phyloP scores from a whole-genome alignment of 192 early-diverging fungal species.

The Coemansia sp. region DNA sequence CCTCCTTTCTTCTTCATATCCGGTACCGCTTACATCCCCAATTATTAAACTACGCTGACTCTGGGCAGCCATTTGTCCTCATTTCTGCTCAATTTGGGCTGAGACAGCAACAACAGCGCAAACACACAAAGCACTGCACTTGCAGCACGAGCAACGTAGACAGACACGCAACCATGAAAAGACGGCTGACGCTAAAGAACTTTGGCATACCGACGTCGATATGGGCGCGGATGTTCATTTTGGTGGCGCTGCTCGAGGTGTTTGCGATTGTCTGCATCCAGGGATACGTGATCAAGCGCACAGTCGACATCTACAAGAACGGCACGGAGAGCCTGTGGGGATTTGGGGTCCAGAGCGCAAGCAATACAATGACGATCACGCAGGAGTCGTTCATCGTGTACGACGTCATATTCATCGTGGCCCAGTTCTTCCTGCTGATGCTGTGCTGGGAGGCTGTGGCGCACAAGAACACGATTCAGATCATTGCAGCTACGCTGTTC shows the following conservation, averaged over 20 bases:
- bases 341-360: conserved; percentile 41
- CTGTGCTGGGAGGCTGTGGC: conserved; percentile 89
- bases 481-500: conserved; percentile 67
- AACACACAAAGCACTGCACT: not conserved
- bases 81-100: too few relatives aligned
- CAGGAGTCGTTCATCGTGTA: conserved; percentile 69
- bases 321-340: conserved; percentile 55
- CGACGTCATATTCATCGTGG: conserved; percentile 82
- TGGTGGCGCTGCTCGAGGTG: conserved; percentile 49
- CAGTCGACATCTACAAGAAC: conserved; percentile 52
- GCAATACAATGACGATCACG: conserved; percentile 48
- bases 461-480: conserved; percentile 92
- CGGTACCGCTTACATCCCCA: too few relatives aligned
- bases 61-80: too few relatives aligned
- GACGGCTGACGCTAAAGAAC: conserved; percentile 39
- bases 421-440: conserved; percentile 81
- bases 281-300: conserved; percentile 55
- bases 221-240: conserved; percentile 54
- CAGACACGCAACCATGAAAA: conserved; percentile 3
- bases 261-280: conserved; percentile 54
- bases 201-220: conserved; percentile 52
- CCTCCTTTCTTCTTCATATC: too few relatives aligned
- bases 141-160: not conserved
- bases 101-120: not conserved
- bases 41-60: too few relatives aligned